Evolutionary conservation across 2,329 filamentous ascomycete species (phyloP), one percentile per base, ranked within the genome.

Genomic region (Aspergillus nomiae): DNA sequence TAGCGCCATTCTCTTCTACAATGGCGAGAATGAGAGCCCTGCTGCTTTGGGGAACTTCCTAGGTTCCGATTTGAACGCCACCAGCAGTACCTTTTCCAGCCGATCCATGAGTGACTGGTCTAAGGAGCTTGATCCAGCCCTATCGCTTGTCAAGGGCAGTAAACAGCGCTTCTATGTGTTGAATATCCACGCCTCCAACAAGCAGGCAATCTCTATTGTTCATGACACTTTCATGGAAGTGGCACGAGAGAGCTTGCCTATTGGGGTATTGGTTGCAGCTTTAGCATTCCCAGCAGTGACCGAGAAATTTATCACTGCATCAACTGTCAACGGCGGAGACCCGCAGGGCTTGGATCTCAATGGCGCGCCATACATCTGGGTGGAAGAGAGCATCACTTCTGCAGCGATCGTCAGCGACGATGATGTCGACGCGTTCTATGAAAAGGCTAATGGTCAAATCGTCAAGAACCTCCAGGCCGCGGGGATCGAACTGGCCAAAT

Each of bases 331-430:
- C 28, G 55, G 46, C 8, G 60, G 60, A 19, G 60, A 62, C 30
- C 60, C 55, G 9, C 55, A 53, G 34, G 36, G 54, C 14, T 19
- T 62, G 34, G 60, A 58, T 32, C 34, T 51, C 24, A 32, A 58
- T 21, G 55, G 55, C 16, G 55, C 54, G 24, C 60, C 60, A n/a
- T 58, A 62, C 21, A 58, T 62, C 46, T 62, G 60, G 55, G 60
- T 62, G 16, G 55, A 62, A 36, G 55, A 62, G 45, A 61, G 59
- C 14, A 57, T 61, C 55, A 61, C 45, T 10, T 50, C 34, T 12
- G 6, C 32, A 9, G 55, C 21, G 9, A 58, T 28, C 3, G 54
- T 58, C 8, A 58, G 32, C 24, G 60, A 62, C 11, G 26, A 58
- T 5, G 54, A 62, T 14, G 54, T 62, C 14, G 60, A 58, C n/a